phyloP scores from a whole-genome alignment of 139 green algal genomes.

The Closterium sp. region DNA sequence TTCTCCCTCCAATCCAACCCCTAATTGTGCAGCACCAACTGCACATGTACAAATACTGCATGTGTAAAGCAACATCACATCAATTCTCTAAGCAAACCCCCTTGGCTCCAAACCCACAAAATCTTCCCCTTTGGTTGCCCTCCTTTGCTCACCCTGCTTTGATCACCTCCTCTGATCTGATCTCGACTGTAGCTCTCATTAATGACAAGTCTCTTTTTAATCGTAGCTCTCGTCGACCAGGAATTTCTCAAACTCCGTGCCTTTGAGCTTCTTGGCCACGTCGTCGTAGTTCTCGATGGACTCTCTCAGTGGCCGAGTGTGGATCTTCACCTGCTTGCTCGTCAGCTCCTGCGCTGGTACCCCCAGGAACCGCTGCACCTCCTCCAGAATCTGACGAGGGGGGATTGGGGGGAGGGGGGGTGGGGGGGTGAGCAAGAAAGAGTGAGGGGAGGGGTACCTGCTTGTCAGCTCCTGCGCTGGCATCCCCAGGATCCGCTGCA shows the following conservation, averaged over 20 bases:
- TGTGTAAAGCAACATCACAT: neutral
- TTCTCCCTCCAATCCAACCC: neutral
- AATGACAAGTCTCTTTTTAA: neutral
- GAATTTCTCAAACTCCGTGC: slow-evolving; percentile 29
- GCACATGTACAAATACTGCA: neutral
- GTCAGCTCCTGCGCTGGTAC: neutral
- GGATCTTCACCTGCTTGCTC: slow-evolving; percentile 41
- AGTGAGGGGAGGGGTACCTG: neutral
- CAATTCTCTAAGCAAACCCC: neutral
- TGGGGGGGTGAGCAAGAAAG: neutral
- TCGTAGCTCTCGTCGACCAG: neutral
- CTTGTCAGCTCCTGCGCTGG: neutral
- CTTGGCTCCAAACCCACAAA: neutral
- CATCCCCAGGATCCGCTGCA: neutral
- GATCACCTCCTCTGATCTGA: no score
- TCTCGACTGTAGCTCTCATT: neutral
- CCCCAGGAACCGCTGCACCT: slow-evolving; percentile 30
- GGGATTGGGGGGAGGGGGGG: neutral
- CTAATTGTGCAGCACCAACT: neutral
- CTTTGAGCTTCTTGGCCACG: slow-evolving; percentile 14
- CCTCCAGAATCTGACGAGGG: slow-evolving; percentile 26
- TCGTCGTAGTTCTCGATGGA: slow-evolving; percentile 31
- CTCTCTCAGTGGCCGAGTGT: slow-evolving; percentile 26
- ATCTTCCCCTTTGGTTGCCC: no score
- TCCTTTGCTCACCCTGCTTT: no score